Base-by-base conservation (phyloP, 2,329 filamentous ascomycete genomes). In the Microcyclospora tardicrescens region DNA sequence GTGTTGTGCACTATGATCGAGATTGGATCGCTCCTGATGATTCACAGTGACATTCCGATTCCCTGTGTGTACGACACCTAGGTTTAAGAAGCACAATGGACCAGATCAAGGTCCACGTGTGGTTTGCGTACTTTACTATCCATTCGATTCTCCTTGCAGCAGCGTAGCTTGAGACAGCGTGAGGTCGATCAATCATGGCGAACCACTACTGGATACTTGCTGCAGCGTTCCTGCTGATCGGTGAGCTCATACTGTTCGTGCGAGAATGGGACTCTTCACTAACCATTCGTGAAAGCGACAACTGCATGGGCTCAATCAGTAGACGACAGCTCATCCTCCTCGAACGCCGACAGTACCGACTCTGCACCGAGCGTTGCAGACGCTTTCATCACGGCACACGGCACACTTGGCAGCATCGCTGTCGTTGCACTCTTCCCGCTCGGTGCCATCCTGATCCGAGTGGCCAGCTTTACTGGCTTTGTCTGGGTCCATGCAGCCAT, bases 341-440 rank as follows among this genome's bases (percentile, higher is more conserved):
- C 36, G 8, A 40, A 36, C 19, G 38, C 24, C 28, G 34, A 35
- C 13, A 33, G 27, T 27, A 33, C 29, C n/a, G 38, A 34, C 13
- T 40, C 33, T 13, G 38, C 28, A 24, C n/a, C 19, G 19, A 24
- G 19, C 8, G 19, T 24, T 24, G 19, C 19, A 24, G 16, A 44
- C 2, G 57, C 45, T 16, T 61, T 64, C 51, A 45, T 63, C 36
- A 59, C 60, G 16, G 64, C 64, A 2, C 65, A 68, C 46, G 65
- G 59, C 14, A 55, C 59, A 5, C 52, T 68, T 14, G 65, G 63
- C 16, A 51, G 55, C 10, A 52, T 68, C 6, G 64, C 62, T 2
- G 66, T 66, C 42, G 61, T 65, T 32, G 57, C 63, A 28, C 49
- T 68, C 36, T 67, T 68, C 49, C 65, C 65, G 0, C 39, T 60